Base-by-base conservation (phyloP, 129 eudicot species). In the Flaveria linearis region DNA sequence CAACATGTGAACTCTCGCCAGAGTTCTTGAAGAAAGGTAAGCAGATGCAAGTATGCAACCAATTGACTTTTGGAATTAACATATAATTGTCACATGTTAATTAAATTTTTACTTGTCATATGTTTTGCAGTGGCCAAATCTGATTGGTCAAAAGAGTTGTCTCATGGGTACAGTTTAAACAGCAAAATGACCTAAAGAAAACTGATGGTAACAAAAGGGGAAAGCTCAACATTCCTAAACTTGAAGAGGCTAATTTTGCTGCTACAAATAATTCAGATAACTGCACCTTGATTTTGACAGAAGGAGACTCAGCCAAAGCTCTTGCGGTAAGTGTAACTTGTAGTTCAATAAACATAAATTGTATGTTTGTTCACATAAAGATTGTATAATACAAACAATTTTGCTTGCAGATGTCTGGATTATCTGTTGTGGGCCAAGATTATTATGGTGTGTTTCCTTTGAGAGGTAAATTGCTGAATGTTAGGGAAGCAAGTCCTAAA, bases 221-320 rank as follows among this genome's bases (percentile, higher is more conserved):
- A 25, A 84, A 87, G 63, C 75, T 94, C 7, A 76, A 72, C 39
- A 75, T 94, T 58, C 73, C 87, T 3, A 94, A 94, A 72, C 89
- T 91, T 62, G 97, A 88, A 72, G 98, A 94, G 72, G 98, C 98
- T 77, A 88, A 87, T 81, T 85, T 74, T 62, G 97, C 97, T 43
- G 96, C 96, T 25, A 84, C 90, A 16, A 84, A 23, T 41, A 71
- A 86, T 36, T 88, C 98, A 0, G 85, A 83, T 7, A 71, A 81
- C 49, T 94, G 98, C 74, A 94, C 98, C 16, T 77, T 94, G 73
- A 94, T 94, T 68, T 79, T 94, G 80, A 94, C 98, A n/a, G 98
- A 94, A 89, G 98, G 98, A 87, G 98, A 94, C 70, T 94, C 98
- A 14, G 98, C 98, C 33, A 91, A 87, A 82, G 91, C 97, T 72